Conservation (phyloP, 192 early-diverging fungal genomes). For the Powellomyces hirtus region DNA sequence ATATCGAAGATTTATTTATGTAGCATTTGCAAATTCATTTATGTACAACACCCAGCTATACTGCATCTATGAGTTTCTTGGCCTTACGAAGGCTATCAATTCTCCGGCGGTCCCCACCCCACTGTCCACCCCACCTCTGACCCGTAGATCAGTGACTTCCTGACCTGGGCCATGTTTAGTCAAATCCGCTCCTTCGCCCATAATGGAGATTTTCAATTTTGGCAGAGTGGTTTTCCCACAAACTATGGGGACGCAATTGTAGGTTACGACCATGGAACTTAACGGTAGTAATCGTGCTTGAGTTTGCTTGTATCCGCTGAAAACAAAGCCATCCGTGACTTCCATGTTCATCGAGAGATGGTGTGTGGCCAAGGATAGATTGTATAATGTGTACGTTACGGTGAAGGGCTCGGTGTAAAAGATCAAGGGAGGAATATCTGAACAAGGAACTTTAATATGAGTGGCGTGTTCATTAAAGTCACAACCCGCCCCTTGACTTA, state of each 20-base stretch:
- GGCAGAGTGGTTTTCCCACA: conserved; percentile 61
- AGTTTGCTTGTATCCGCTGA: conserved; percentile 67
- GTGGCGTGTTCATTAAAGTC: background rate
- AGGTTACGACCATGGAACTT: conserved; percentile 44
- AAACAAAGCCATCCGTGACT: conserved; percentile 70
- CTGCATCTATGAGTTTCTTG: background rate
- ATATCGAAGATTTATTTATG: too few species aligned
- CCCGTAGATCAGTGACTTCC: background rate
- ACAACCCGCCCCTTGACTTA: too few species aligned
- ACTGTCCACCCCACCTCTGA: conserved; percentile 19
- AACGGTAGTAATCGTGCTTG: conserved; percentile 59
- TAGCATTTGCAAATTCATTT: too few species aligned
- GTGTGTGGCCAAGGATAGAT: conserved; percentile 49
- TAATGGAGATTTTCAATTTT: conserved; percentile 20
- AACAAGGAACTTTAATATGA: background rate
- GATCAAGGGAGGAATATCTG: conserved; percentile 59
- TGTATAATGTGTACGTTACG: conserved; percentile 60
- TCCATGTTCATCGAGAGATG: conserved; percentile 63
- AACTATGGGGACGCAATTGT: conserved; percentile 60
- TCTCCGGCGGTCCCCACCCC: background rate
- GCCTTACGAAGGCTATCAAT: background rate
- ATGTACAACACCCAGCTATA: too few species aligned
- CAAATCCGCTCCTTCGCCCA: background rate
- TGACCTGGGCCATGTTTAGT: background rate
- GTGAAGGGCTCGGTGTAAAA: conserved; percentile 60